Conservation (phyloP, 495 filamentous ascomycete genomes). For the Cercophora scortea region DNA sequence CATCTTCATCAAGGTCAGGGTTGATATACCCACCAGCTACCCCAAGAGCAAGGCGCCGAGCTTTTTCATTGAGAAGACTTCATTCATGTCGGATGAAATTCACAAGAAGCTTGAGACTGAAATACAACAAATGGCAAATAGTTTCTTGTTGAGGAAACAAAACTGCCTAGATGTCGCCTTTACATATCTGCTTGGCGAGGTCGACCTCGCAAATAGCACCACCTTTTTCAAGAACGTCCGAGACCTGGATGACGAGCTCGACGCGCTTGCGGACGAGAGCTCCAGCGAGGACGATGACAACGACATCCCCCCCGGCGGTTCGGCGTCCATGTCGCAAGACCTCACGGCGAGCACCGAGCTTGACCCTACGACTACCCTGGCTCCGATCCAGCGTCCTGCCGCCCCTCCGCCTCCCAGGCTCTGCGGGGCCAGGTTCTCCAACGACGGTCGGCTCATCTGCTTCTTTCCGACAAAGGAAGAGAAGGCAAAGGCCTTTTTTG, state of each 20-base stretch:
- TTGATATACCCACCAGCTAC: slow-evolving; percentile 74
- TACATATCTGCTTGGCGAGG: slow-evolving; percentile 78
- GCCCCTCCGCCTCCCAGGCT: slow-evolving; percentile 67
- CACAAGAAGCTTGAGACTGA: slow-evolving; percentile 57
- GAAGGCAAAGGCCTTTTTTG: slow-evolving; percentile 55
- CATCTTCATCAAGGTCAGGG: slow-evolving; percentile 69
- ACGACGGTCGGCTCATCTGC: slow-evolving; percentile 72
- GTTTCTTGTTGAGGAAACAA: slow-evolving; percentile 58
- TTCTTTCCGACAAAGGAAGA: slow-evolving; percentile 82
- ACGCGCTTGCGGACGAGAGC: slow-evolving; percentile 50
- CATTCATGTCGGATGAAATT: slow-evolving; percentile 64
- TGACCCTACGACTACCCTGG: slow-evolving; percentile 37
- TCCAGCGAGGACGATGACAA: slow-evolving; percentile 85
- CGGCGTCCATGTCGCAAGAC: slow-evolving; percentile 49
- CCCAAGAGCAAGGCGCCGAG: slow-evolving; percentile 57
- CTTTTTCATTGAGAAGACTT: slow-evolving; percentile 70
- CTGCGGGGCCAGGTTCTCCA: slow-evolving; percentile 71
- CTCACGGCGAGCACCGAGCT: slow-evolving; percentile 43
- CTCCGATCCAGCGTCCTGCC: slow-evolving; percentile 57
- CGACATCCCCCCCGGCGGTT: slow-evolving; percentile 44
- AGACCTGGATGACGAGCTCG: slow-evolving; percentile 55
- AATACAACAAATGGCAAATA: slow-evolving; percentile 59
- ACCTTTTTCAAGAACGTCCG: slow-evolving; percentile 57
- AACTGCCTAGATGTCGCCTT: slow-evolving; percentile 79
- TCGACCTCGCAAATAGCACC: slow-evolving; percentile 65